A percentile compares a stretch with the other conserved stretches of the same genome.
Evolutionary conservation across 2,329 filamentous ascomycete genomes (phyloP).

Genomic region (Pseudocercospora vitis): DNA sequence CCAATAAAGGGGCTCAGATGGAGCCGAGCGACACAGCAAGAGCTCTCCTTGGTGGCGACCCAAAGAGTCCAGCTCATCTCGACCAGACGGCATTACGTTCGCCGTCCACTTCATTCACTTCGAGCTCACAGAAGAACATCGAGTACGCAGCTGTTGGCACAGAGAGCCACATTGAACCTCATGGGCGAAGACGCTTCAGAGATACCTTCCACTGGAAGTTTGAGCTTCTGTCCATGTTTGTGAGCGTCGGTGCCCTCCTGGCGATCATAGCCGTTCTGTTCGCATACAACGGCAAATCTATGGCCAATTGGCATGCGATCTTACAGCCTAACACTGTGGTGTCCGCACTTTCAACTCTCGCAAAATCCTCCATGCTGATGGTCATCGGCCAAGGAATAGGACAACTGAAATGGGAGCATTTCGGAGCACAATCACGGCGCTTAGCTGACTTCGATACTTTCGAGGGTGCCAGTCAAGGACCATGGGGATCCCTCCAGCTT

Average conservation of each 20-base stretch:
- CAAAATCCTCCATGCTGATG: background rate
- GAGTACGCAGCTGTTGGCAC: background rate
- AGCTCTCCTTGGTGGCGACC: background rate
- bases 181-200: background rate
- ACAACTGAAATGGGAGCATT: background rate
- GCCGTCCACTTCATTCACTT: background rate
- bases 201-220: background rate
- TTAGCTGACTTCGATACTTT: background rate
- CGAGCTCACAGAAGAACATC: background rate
- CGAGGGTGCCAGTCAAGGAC: background rate
- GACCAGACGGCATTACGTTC: background rate
- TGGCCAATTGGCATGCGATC: background rate
- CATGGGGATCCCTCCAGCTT: background rate
- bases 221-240: background rate
- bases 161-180: background rate
- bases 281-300: background rate
- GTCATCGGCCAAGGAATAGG: background rate
- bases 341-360: background rate
- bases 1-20: too few relatives aligned
- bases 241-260: background rate
- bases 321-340: background rate
- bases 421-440: background rate
- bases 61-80: background rate
- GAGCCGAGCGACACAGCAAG: background rate
- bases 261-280: background rate